These are phyloP conservation scores for Boletus sp. DNA, from an alignment of 768 basidiomycete species.

Conservation along the genomic window DNA sequence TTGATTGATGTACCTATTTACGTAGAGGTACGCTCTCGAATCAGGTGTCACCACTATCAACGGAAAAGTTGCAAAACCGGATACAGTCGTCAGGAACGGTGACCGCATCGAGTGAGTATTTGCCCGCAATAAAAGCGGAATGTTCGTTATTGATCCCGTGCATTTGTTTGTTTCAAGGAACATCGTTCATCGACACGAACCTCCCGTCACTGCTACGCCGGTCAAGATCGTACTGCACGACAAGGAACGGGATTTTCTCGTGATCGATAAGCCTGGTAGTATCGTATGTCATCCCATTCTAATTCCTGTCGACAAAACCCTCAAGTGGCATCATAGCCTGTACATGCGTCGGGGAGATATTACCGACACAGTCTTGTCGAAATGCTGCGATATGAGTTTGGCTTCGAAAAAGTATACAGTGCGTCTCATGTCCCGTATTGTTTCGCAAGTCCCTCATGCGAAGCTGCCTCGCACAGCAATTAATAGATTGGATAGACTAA, in stretches of 20 bases:
- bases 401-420: conserved; percentile 83
- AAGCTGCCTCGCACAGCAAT: conserved; percentile 57
- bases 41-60: conserved; percentile 96
- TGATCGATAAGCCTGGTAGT: conserved; percentile 95
- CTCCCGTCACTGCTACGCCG: conserved; percentile 83
- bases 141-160: background rate
- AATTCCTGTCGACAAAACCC: background rate
- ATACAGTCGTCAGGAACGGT: conserved; percentile 78
- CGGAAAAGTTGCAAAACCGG: conserved; percentile 77
- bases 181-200: conserved; percentile 95
- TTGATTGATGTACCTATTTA: background rate
- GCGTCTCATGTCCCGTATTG: conserved; percentile 31
- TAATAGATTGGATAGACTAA: conserved; percentile 91
- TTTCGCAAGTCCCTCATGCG: background rate
- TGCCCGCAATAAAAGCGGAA: background rate
- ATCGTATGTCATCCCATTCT: conserved; percentile 65
- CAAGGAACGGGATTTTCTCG: conserved; percentile 75
- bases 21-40: conserved; percentile 68
- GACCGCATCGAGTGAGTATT: conserved; percentile 82
- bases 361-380: conserved; percentile 85
- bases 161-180: conserved; percentile 51
- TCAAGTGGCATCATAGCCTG: conserved; percentile 51
- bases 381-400: conserved; percentile 82
- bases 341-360: conserved; percentile 91
- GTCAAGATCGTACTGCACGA: conserved; percentile 81